Conservation (phyloP, 108 stramenopile species). For the Parietichytrium sp. region DNA sequence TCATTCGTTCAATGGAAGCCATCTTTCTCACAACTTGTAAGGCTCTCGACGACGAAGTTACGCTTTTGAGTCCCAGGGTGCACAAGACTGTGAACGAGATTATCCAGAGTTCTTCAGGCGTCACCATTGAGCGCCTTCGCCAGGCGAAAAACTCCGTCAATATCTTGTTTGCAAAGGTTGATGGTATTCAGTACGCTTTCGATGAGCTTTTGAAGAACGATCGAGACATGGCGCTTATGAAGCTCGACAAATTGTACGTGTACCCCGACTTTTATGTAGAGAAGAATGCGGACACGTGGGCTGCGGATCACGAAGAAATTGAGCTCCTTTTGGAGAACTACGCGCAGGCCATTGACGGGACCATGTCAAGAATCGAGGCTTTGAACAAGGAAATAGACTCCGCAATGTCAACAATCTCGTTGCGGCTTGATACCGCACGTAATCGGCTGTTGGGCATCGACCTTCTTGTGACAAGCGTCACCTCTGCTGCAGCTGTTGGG, state of each 20-base stretch:
- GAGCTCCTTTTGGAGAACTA: constrained; percentile 34
- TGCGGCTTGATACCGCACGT: constrained; percentile 27
- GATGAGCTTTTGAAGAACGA: constrained; percentile 21
- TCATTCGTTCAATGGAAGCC: background rate
- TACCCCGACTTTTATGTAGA: constrained; percentile 23
- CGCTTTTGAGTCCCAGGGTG: background rate
- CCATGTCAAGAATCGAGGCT: background rate
- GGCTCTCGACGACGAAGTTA: background rate
- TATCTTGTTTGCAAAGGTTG: background rate
- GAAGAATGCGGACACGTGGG: background rate
- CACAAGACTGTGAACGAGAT: background rate
- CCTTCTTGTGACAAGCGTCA: constrained; percentile 25
- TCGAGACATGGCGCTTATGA: constrained; percentile 39
- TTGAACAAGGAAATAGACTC: background rate
- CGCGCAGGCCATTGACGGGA: constrained; percentile 15
- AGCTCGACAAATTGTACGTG: constrained; percentile 13
- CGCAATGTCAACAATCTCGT: background rate
- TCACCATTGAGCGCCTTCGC: constrained; percentile 14
- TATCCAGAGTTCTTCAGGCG: constrained; percentile 5
- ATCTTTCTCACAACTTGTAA: background rate
- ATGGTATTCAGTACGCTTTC: constrained; percentile 6
- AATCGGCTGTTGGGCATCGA: constrained; percentile 13
- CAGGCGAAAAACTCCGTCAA: constrained; percentile 16
- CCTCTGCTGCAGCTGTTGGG: background rate
- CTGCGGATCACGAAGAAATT: constrained; percentile 31